Percentiles rank a stretch among this genome's conserved stretches.
phyloP scores from a whole-genome alignment of 768 basidiomycete genomes.

The Rhizopogon salebrosus region DNA sequence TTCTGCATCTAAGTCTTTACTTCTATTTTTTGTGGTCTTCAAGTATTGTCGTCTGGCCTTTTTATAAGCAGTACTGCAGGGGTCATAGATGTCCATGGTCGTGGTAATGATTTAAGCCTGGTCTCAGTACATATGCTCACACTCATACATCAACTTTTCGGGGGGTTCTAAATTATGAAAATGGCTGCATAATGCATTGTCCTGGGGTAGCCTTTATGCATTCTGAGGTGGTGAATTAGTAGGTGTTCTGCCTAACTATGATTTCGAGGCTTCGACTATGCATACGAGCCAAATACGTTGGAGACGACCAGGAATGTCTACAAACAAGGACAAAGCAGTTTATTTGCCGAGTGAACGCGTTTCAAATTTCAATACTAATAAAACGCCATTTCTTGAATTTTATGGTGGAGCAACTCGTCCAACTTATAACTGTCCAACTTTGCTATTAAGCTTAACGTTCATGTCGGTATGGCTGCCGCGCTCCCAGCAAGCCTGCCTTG shows the following conservation, averaged over 20 bases:
- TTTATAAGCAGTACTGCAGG: constrained; percentile 49
- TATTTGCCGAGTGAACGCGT: constrained; percentile 6
- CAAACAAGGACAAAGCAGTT: constrained; percentile 28
- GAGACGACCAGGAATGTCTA: no score
- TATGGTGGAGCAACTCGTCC: constrained; percentile 5
- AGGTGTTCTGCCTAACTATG: no score
- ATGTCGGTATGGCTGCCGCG: constrained; percentile 83
- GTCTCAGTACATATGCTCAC: no score
- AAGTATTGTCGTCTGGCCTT: constrained; percentile 51
- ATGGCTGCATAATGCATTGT: no score
- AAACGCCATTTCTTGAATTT: not conserved
- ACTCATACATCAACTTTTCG: no score
- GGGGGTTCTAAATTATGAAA: no score
- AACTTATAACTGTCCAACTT: not conserved
- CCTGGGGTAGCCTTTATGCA: no score
- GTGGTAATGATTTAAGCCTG: not conserved
- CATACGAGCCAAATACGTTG: no score
- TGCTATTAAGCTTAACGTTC: constrained; percentile 3
- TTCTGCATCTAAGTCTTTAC: constrained; percentile 35
- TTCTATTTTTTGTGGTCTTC: constrained; percentile 57
- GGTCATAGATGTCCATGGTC: constrained; percentile 32
- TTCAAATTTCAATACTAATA: no score
- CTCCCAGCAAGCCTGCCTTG: constrained; percentile 36
- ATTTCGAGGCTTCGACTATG: no score
- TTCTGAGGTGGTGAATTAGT: no score